Evolutionary conservation across 768 basidiomycete species (phyloP), one percentile per base, ranked within the genome.

Genomic region (Pisolithus microcarpus): DNA sequence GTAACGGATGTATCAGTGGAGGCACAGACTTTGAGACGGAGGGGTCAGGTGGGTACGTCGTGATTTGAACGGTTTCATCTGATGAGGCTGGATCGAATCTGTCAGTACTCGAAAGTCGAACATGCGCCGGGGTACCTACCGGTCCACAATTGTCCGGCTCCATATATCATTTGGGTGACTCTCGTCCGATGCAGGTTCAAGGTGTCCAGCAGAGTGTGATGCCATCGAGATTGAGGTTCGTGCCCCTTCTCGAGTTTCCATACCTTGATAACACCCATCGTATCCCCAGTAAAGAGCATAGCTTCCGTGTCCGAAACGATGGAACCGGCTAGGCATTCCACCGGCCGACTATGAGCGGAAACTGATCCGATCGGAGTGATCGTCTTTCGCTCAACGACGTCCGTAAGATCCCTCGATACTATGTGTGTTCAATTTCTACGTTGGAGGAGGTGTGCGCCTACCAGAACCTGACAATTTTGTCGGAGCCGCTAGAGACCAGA

Each of bases 381-480:
- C 40, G 79, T 67, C 40, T 69, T 66, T 31, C 65, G 65, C 10
- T 70, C 69, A 24, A 56, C 58, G n/a, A 70, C 65, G 28, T 70
- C 66, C 5, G 81, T 78, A 16, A 88, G 67, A 59, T 87, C 84
- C 88, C 87, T 90, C 18, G 45, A 36, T 7, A 34, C 34, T 10
- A 31, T 1, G 55, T 2, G 10, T 4, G 5, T 46, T 24, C 50
- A 28, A n/a, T 24, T n/a, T 34, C 47, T 52, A 16, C 26, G 23
- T n/a, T 1, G 34, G 36, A 46, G 7, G 44, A 39, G 26, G 9
- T 38, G 19, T 26, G 9, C 16, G 67, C 78, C 52, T 65, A 92
- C 94, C 94, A 98, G 59, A 96, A 75, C 53, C 90, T 79, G 24
- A 95, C 72, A 23, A 81, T 78, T 61, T 93, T 92, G 68, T 99